Evolutionary conservation across 805 yeast genomes (phyloP), one percentile per base, ranked within the genome.

Genomic region (Cyberlindnera maritima): DNA sequence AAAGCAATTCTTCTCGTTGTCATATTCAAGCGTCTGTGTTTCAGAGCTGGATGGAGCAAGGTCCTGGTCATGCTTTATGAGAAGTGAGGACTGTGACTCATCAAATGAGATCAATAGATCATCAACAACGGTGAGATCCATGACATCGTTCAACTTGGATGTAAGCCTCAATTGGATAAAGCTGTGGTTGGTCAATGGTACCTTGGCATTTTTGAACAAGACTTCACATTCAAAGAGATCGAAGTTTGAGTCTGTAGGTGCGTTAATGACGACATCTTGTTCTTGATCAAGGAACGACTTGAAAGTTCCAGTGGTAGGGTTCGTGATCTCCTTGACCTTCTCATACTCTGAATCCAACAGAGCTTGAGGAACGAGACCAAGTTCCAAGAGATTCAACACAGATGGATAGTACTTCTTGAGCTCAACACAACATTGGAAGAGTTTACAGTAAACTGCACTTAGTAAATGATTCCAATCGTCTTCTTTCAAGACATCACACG

Each of bases 391-490:
- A 41, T 65, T 66, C 19, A 61, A 34, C 18, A 65, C 56, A 0
- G 73, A 63, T 19, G 68, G 73, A 53, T 53, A 63, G 43, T 47
- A 47, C 40, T 65, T 65, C 7, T 56, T 53, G 39, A 71, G 48
- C 31, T 63, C 52, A 7, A 62, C 39, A 34, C 67, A 72, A 45
- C 80, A 75, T 23, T 60, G 54, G 15, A 72, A 58, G 12, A 80
- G 55, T 41, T 69, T 70, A 32, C 59, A 53, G 7, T 74, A 54
- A 4, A 76, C 58, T 3, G 59, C 32, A 0, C 61, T 57, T 6
- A 68, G 57, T 2, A 78, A 52, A 7, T 47, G 32, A 9, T 47
- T 48, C 82, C 83, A 79, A 4, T 58, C 52, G 35, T 71, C 81
- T 28, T 63, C 62, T 42, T 68, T 64, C 48, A 74, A 65, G 2